A percentile compares a stretch with the other conserved stretches of the same genome.
These are phyloP conservation scores for Zygosaccharomyces pseudobailii DNA, from an alignment of 1,139 yeast genomes.

Conservation along the genomic window DNA sequence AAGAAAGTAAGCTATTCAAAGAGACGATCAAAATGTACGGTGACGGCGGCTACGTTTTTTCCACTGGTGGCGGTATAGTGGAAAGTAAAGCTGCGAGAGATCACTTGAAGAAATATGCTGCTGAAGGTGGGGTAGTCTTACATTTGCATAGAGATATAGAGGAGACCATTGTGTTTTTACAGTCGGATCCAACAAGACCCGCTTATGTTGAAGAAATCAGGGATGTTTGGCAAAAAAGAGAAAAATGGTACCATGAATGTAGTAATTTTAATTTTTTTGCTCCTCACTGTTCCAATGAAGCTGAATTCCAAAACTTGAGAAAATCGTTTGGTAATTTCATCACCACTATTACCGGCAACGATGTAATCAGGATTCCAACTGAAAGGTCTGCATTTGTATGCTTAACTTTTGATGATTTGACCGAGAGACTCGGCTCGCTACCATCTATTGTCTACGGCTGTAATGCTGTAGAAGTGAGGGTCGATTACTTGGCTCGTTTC, in stretches of 20 bases:
- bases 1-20: conserved; percentile 58
- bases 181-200: conserved; percentile 79
- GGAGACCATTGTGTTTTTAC: conserved; percentile 70
- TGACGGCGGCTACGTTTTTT: conserved; percentile 58
- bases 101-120: conserved; percentile 50
- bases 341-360: conserved; percentile 59
- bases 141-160: conserved; percentile 87
- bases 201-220: conserved; percentile 74
- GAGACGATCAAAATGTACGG: conserved; percentile 47
- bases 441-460: conserved; percentile 61
- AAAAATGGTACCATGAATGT: conserved; percentile 73
- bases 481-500: conserved; percentile 58
- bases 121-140: conserved; percentile 60
- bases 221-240: conserved; percentile 81
- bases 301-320: conserved; percentile 55
- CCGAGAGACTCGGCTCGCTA: conserved; percentile 44
- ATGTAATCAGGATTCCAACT: conserved; percentile 42
- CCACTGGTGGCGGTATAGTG: conserved; percentile 97
- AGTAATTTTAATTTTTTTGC: conserved; percentile 77
- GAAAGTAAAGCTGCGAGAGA: conserved; percentile 69
- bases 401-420: conserved; percentile 56
- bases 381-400: conserved; percentile 68
- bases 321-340: conserved; percentile 56
- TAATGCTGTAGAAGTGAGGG: conserved; percentile 78
- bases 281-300: conserved; percentile 56